Percentiles rank a stretch among this genome's conserved stretches.
phyloP scores from a whole-genome alignment of 2,329 filamentous ascomycete species.

The Xenoacremonium recifei region DNA sequence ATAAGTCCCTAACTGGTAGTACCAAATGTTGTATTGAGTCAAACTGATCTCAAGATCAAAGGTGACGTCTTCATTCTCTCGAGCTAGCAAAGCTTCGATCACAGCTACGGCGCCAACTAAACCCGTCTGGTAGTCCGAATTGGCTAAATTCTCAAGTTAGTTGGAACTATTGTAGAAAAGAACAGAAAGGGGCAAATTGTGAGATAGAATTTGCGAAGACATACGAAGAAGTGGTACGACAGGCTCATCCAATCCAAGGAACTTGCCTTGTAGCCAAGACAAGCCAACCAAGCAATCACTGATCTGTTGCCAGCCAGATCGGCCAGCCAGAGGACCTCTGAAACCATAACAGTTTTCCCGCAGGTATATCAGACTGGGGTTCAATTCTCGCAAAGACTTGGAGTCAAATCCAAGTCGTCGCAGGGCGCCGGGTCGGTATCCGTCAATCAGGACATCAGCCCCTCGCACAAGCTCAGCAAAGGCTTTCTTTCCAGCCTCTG shows the following conservation, averaged over 20 bases:
- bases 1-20: conserved; percentile 14
- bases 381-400: conserved; percentile 3
- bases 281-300: conserved; percentile 34
- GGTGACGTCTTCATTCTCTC: conserved; percentile 10
- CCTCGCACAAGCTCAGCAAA: conserved; percentile 18
- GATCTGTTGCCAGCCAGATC: conserved; percentile 36
- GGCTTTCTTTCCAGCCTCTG: conserved; percentile 20
- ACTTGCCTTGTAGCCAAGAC: conserved; percentile 32
- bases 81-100: conserved; percentile 11
- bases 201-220: too few species aligned
- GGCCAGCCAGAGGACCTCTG: conserved; percentile 27
- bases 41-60: conserved; percentile 18
- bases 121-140: conserved; percentile 18
- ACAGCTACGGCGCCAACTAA: conserved; percentile 11
- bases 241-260: conserved; percentile 31
- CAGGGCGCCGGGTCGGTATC: conserved; percentile 30
- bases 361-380: conserved; percentile 26
- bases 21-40: conserved; percentile 22
- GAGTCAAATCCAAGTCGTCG: conserved; percentile 28
- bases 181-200: neutral
- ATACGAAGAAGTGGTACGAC: conserved; percentile 15
- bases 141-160: conserved; percentile 6
- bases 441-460: conserved; percentile 33
- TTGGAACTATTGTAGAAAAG: too few species aligned
- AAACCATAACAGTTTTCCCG: conserved; percentile 35